Percentiles rank a stretch among this genome's conserved stretches.
These are phyloP conservation scores for Yarrowia deformans DNA, from an alignment of 805 yeast species.

Conservation along the genomic window DNA sequence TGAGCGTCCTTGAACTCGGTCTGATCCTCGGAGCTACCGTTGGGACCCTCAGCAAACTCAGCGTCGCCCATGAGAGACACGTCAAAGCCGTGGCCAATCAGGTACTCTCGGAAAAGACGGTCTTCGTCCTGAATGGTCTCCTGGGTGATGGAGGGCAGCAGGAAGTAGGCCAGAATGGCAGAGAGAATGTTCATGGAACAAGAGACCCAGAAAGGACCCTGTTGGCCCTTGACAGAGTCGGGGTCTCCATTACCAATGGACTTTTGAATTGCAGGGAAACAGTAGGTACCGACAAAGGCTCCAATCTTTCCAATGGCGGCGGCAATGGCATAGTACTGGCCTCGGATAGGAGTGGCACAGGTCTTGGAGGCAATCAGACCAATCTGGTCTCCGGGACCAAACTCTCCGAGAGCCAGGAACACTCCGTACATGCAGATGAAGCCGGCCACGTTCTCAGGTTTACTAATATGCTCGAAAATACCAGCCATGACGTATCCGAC, in stretches of 20 bases:
- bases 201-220: conserved; percentile 83
- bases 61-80: conserved; percentile 48
- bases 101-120: conserved; percentile 69
- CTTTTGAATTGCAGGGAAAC: conserved; percentile 79
- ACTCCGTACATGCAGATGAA: conserved; percentile 89
- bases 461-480: conserved; percentile 59
- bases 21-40: conserved; percentile 2
- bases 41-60: conserved; percentile 11
- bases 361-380: conserved; percentile 89
- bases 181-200: conserved; percentile 77
- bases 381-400: conserved; percentile 92
- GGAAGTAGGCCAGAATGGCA: conserved; percentile 70
- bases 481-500: conserved; percentile 88
- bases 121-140: conserved; percentile 84
- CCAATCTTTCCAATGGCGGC: conserved; percentile 94
- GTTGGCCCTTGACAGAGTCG: conserved; percentile 60
- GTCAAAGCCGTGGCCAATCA: conserved; percentile 76
- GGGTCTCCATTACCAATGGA: conserved; percentile 57
- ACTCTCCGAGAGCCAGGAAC: conserved; percentile 85
- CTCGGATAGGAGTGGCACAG: conserved; percentile 85
- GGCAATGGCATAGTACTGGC: conserved; percentile 87
- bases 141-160: conserved; percentile 83
- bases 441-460: conserved; percentile 64
- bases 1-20: conserved; percentile 16
- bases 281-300: conserved; percentile 88